Base-by-base conservation (phyloP, 148 eudicot species). In the Arctostaphylos glauca region DNA sequence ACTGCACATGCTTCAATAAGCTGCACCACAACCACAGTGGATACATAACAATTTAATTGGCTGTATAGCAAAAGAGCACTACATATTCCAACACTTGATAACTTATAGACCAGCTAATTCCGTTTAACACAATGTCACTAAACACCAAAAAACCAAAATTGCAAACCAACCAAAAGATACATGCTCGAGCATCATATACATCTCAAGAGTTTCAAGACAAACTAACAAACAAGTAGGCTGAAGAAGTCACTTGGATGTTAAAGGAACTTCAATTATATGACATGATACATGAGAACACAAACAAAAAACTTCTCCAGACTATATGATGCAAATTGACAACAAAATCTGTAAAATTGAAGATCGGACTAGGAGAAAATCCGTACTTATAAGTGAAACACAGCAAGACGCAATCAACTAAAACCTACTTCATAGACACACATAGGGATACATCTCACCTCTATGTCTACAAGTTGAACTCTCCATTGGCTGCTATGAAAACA, bases 1-100 rank as follows among this genome's bases (percentile, higher is more conserved):
- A 83, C 84, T 82, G 78, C 92, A 91, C 91, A 90, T 88, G 74
- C 82, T 83, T 86, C 46, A 84, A 48, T 77, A 49, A 82, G 82
- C 90, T 83, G 86, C 76, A 86, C 83, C 78, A 59, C 76, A 83
- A 60, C 59, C 86, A 81, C 70, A 47, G 76, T 12, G 38, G 43
- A 53, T 70, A 66, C 74, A 49, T 2, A 0, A 64, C 74, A 25
- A 80, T 82, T 16, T 55, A 80, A 84, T 82, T 6, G 70, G 38
- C 18, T 83, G 83, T 53, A 80, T 81, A n/a, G 70, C 48, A 54
- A 54, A 55, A 79, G 55, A n/a, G 41, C 53, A 80, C 21, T 80
- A 66, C 58, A 31, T 31, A 31, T 31, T 31, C 38, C 38, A 31
- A 31, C 38, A 31, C 38, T 31, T 31, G 38, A 31, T 31, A 31